Conservation (phyloP, 495 filamentous ascomycete species). For the Hypoxylon subgilvum region DNA sequence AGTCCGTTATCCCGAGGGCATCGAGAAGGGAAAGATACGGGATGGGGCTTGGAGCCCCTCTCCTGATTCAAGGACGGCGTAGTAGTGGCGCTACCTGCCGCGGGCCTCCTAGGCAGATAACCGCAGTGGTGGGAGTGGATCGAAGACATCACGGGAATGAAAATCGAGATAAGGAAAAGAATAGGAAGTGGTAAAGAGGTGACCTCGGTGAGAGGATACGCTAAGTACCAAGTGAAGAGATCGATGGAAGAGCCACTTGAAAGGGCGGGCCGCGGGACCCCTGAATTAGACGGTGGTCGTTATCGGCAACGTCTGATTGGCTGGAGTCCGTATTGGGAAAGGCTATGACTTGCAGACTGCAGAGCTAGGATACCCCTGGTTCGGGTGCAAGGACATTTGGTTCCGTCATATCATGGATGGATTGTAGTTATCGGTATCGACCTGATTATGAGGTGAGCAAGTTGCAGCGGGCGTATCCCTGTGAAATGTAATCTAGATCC, state of each 20-base stretch:
- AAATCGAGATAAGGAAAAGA: constrained; percentile 29
- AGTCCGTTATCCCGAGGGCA: constrained; percentile 19
- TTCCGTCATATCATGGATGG: too few relatives aligned
- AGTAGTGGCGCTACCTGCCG: too few relatives aligned
- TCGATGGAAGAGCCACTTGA: too few relatives aligned
- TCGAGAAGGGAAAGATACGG: constrained; percentile 18
- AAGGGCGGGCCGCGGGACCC: too few relatives aligned
- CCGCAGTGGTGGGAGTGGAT: too few relatives aligned
- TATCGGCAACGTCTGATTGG: constrained; percentile 30
- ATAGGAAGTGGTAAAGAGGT: constrained; percentile 30
- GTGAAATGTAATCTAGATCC: too few relatives aligned
- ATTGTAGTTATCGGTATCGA: constrained; percentile 31
- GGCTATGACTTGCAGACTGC: constrained; percentile 33
- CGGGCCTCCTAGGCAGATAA: constrained; percentile 13
- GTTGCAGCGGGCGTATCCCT: too few relatives aligned
- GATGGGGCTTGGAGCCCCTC: neutral
- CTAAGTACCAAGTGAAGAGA: neutral
- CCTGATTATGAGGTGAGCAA: too few relatives aligned
- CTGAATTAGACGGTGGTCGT: constrained; percentile 30
- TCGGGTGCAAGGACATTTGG: too few relatives aligned
- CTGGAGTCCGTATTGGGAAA: neutral
- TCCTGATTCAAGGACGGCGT: constrained; percentile 21
- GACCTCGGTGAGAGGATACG: constrained; percentile 27
- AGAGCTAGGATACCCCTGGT: constrained; percentile 22
- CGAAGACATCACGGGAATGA: constrained; percentile 28